Evolutionary conservation across 108 stramenopile species (phyloP).

Genomic region (Cyclotella kingstonii): DNA sequence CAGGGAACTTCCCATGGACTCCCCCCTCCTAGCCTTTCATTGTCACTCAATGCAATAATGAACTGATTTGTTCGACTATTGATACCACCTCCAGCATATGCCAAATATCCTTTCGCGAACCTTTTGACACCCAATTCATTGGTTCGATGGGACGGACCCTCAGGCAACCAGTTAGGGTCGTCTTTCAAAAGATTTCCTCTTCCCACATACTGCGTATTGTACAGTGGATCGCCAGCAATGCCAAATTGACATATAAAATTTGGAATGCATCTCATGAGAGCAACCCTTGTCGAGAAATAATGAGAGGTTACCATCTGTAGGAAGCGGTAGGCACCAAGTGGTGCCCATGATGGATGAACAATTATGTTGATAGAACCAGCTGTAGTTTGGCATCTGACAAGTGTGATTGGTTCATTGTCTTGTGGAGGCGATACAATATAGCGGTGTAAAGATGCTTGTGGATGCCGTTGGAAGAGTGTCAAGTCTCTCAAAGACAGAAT

Average conservation of each 20-base stretch:
- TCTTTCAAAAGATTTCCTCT: constrained; percentile 43
- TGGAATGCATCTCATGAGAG: constrained; percentile 78
- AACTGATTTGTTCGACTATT: constrained; percentile 64
- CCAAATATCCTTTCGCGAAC: constrained; percentile 70
- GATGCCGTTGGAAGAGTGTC: constrained; percentile 20
- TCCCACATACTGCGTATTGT: constrained; percentile 38
- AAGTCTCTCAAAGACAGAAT: constrained; percentile 32
- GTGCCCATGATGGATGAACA: constrained; percentile 81
- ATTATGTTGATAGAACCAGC: constrained; percentile 47
- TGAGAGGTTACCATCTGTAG: constrained; percentile 67
- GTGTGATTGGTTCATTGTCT: constrained; percentile 17
- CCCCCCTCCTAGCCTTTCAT: constrained; percentile 63
- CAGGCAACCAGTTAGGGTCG: constrained; percentile 82
- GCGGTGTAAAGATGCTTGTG: constrained; percentile 19
- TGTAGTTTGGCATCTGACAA: constrained; percentile 42
- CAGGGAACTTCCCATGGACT: constrained; percentile 80
- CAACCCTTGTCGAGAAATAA: constrained; percentile 69
- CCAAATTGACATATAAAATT: constrained; percentile 89
- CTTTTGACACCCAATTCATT: constrained; percentile 70
- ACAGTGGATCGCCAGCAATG: constrained; percentile 54
- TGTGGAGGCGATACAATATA: constrained; percentile 34
- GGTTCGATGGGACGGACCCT: constrained; percentile 59
- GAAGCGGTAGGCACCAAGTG: constrained; percentile 74
- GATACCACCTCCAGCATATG: constrained; percentile 71
- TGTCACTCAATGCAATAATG: constrained; percentile 60